Conservation (phyloP, 2,329 filamentous ascomycete species). For the Fusarium palustre region DNA sequence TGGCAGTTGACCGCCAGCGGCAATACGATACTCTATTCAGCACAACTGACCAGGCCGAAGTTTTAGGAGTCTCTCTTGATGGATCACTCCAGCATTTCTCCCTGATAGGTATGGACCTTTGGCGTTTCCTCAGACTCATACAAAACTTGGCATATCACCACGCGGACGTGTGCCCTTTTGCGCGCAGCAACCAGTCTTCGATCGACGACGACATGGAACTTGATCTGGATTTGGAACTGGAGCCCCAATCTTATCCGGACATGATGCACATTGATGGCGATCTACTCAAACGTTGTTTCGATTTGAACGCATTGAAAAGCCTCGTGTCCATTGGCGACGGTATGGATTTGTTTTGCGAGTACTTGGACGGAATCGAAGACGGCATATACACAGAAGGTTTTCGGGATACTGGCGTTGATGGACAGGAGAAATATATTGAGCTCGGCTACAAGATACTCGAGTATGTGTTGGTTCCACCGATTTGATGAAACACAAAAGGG, state of each 20-base stretch:
- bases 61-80: slow-evolving; percentile 75
- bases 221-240: slow-evolving; percentile 41
- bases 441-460: slow-evolving; percentile 67
- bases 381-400: slow-evolving; percentile 56
- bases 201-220: slow-evolving; percentile 16
- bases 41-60: slow-evolving; percentile 60
- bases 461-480: slow-evolving; percentile 63
- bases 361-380: slow-evolving; percentile 63
- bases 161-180: slow-evolving; percentile 62
- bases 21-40: slow-evolving; percentile 59
- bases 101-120: slow-evolving; percentile 70
- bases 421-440: slow-evolving; percentile 55
- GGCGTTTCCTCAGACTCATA: slow-evolving; percentile 77
- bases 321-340: slow-evolving; percentile 53
- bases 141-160: slow-evolving; percentile 73
- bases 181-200: slow-evolving; percentile 14
- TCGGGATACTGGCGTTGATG: slow-evolving; percentile 39
- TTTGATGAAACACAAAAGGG: slow-evolving; percentile 50
- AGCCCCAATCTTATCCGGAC: slow-evolving; percentile 55
- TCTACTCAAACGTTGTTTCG: slow-evolving; percentile 67
- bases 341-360: slow-evolving; percentile 58
- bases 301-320: slow-evolving; percentile 58
- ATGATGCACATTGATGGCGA: slow-evolving; percentile 77
- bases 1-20: slow-evolving; percentile 49
- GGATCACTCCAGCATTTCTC: slow-evolving; percentile 78